Percentiles rank a stretch among this genome's conserved stretches.
phyloP scores from a whole-genome alignment of 345 rosid species.

The Rhodamnia argentea region DNA sequence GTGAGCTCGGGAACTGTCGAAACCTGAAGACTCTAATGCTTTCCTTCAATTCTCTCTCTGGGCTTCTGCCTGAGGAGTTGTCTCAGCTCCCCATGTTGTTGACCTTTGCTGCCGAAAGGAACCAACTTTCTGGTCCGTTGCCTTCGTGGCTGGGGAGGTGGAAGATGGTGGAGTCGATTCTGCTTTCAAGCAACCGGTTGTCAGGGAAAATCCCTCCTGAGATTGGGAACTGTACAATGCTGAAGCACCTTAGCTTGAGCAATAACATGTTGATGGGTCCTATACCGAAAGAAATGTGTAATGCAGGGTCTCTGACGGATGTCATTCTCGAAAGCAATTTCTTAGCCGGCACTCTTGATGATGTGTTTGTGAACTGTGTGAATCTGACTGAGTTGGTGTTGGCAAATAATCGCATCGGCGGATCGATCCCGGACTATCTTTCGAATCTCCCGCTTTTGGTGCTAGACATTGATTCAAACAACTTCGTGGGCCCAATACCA shows the following conservation, averaged over 20 bases:
- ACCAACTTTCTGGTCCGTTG: constrained; percentile 57
- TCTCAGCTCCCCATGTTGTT: constrained; percentile 38
- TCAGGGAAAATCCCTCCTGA: constrained; percentile 47
- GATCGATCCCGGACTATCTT: constrained; percentile 52
- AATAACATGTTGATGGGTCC: constrained; percentile 49
- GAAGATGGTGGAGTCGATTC: constrained; percentile 47
- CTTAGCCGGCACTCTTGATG: constrained; percentile 44
- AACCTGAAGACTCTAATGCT: constrained; percentile 52
- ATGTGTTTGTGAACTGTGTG: constrained; percentile 42
- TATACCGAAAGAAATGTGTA: constrained; percentile 66
- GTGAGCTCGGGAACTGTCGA: constrained; percentile 58
- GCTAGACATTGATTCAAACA: constrained; percentile 68
- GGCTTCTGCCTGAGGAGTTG: constrained; percentile 55
- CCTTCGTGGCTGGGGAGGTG: constrained; percentile 77
- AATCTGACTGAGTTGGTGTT: constrained; percentile 57
- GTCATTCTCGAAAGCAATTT: constrained; percentile 52
- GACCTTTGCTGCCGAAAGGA: constrained; percentile 64
- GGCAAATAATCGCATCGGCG: constrained; percentile 41
- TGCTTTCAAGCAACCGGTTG: constrained; percentile 48
- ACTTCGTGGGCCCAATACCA: constrained; percentile 59
- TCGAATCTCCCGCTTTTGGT: constrained; percentile 62
- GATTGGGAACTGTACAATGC: constrained; percentile 46
- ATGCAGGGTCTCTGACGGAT: constrained; percentile 41
- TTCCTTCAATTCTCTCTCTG: constrained; percentile 66
- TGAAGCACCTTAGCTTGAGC: constrained; percentile 46